Evolutionary conservation across 805 yeast genomes (phyloP).

Genomic region (Ascoidea rubescens): DNA sequence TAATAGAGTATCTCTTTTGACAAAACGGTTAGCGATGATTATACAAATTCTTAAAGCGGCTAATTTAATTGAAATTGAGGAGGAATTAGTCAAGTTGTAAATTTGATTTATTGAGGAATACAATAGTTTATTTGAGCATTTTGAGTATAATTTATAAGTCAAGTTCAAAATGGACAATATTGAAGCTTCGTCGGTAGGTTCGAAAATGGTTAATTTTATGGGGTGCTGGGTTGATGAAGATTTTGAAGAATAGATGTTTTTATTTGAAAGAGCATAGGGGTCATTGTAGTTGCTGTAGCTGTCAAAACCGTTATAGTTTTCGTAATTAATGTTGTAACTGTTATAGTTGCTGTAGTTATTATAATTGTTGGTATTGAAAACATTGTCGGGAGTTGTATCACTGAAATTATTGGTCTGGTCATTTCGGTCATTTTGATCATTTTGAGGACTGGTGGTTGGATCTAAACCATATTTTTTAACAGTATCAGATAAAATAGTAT

Average conservation of each 20-base stretch:
- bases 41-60: not conserved
- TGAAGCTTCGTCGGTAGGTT: too few species aligned
- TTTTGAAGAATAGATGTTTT: too few species aligned
- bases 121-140: slow-evolving; percentile 40
- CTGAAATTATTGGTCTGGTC: slow-evolving; percentile 30
- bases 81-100: slow-evolving; percentile 6
- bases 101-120: slow-evolving; percentile 29
- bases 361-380: not conserved
- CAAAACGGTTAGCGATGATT: slow-evolving; percentile 18
- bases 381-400: slow-evolving; percentile 18
- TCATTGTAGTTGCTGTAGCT: slow-evolving; percentile 35
- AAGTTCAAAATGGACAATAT: slow-evolving; percentile 29
- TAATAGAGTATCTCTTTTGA: slow-evolving; percentile 11
- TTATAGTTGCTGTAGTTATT: too few species aligned
- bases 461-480: slow-evolving; percentile 35
- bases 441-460: not conserved
- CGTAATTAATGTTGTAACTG: too few species aligned
- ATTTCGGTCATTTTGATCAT: slow-evolving; percentile 15
- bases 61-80: slow-evolving; percentile 2
- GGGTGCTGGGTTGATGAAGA: slow-evolving; percentile 38
- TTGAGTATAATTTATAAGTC: slow-evolving; percentile 41
- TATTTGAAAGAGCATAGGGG: not conserved
- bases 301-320: slow-evolving; percentile 25
- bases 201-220: slow-evolving; percentile 40
- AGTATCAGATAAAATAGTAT: slow-evolving; percentile 41